Evolutionary conservation across 1,139 yeast species (phyloP), one percentile per base, ranked within the genome.

Genomic region (Blastobotrys malaysiensis): DNA sequence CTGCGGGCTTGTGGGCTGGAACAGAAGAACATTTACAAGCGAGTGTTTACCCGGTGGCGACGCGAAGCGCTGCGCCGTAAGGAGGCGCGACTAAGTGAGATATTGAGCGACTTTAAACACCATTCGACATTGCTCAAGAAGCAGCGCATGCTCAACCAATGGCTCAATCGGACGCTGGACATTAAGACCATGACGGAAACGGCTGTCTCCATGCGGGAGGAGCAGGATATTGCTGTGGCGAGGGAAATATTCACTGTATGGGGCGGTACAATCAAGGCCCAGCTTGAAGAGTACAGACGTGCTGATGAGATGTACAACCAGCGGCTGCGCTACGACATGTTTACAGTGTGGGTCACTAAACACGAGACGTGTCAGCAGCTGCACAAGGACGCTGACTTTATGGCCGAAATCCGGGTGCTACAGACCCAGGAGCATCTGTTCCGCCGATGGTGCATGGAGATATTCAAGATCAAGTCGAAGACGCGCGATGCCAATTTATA

Each of bases 401-500:
- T 59, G 16, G 47, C 46, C 2, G 58, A 57, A 9, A 44, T 54
- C 43, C 52, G 53, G 27, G 53, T 27, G 16, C 26, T 55, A n/a
- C 49, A 55, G 43, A 11, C 48, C 2, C 59, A 58, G 39, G 64
- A 58, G 26, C 46, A 27, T 11, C 31, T 57, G 9, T 59, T 63
- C 48, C 57, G 68, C 13, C 22, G 44, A 7, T 65, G 68, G 68
- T 54, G 63, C 31, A 61, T 63, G 59, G 52, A 57, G 18, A 55
- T 59, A 51, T 63, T 65, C 57, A 58, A 63, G 53, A 48, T 62
- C 20, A 49, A 52, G 11, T 60, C 66, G 3, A 57, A 56, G 50
- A 46, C 46, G 31, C 60, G 67, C 1, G 64, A 62, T 43, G 67
- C 64, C 11, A 63, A 61, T 24, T 59, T 59, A 14, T 62, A 62